Evolutionary conservation across 306 rosid genomes (phyloP).

Genomic region (Cyamopsis tetragonoloba): DNA sequence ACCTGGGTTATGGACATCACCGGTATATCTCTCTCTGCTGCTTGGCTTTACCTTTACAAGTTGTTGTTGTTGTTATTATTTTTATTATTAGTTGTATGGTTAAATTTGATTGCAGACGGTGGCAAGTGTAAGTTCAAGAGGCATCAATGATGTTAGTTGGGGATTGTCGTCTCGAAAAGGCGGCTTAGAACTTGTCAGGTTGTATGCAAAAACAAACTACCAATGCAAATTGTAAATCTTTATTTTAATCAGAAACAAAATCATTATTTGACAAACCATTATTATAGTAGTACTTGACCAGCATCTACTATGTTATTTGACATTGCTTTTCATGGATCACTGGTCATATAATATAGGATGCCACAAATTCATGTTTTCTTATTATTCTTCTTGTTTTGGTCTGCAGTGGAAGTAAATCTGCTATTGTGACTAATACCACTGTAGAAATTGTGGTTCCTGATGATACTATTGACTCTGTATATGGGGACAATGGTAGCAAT

Average conservation of each 20-base stretch:
- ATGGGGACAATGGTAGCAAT: constrained; percentile 89
- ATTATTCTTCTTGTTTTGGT: constrained; percentile 5
- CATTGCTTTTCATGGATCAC: constrained; percentile 3
- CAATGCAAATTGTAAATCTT: constrained; percentile 1
- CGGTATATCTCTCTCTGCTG: constrained; percentile 41
- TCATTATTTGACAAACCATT: background rate
- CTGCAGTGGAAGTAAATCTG: constrained; percentile 82
- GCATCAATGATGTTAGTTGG: constrained; percentile 52
- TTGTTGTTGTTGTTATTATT: background rate
- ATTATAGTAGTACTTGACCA: background rate
- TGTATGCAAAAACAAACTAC: constrained; percentile 24
- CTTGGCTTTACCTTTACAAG: background rate
- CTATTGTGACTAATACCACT: constrained; percentile 86
- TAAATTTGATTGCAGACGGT: constrained; percentile 47
- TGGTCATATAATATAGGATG: background rate
- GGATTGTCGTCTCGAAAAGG: constrained; percentile 59
- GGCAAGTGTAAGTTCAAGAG: constrained; percentile 57
- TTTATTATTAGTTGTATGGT: background rate
- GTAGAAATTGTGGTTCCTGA: constrained; percentile 93
- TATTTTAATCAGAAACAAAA: constrained; percentile 14
- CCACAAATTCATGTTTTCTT: constrained; percentile 1
- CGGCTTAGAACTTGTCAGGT: constrained; percentile 86
- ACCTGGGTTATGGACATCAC: constrained; percentile 68
- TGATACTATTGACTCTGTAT: constrained; percentile 70
- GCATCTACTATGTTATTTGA: background rate